These are phyloP conservation scores for Bauhinia variegata DNA, from an alignment of 306 rosid species.

Conservation along the genomic window DNA sequence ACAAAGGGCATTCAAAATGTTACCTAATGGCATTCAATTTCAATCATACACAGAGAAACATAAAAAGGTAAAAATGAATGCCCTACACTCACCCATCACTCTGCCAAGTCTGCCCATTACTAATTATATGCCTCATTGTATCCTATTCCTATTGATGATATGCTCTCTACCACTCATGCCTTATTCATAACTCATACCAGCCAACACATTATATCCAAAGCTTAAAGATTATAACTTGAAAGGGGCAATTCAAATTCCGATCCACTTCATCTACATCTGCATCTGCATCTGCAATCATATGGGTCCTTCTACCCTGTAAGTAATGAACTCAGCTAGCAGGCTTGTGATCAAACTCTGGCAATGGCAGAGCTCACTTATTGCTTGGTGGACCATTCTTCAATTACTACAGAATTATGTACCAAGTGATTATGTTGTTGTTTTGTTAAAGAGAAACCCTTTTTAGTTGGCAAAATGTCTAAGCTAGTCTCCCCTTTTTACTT, in stretches of 20 bases:
- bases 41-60: slow-evolving; percentile 25
- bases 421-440: slow-evolving; percentile 24
- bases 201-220: too few species aligned
- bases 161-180: too few species aligned
- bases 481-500: background rate
- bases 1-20: slow-evolving; percentile 6
- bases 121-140: background rate
- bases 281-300: too few species aligned
- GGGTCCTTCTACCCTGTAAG: background rate
- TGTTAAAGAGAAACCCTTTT: slow-evolving; percentile 32
- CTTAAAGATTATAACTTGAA: too few species aligned
- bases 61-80: slow-evolving; percentile 31
- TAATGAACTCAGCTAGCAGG: slow-evolving; percentile 31
- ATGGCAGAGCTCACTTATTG: background rate
- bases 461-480: slow-evolving; percentile 36
- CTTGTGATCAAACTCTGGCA: slow-evolving; percentile 18
- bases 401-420: slow-evolving; percentile 14
- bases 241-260: too few species aligned
- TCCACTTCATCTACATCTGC: too few species aligned
- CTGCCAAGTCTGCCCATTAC: background rate
- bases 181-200: too few species aligned
- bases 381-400: background rate
- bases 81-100: slow-evolving; percentile 14
- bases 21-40: slow-evolving; percentile 36
- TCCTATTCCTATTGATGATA: too few species aligned